Evolutionary conservation across 176 grass and related monocot species (phyloP).

Genomic region (Cenchrus americanus): DNA sequence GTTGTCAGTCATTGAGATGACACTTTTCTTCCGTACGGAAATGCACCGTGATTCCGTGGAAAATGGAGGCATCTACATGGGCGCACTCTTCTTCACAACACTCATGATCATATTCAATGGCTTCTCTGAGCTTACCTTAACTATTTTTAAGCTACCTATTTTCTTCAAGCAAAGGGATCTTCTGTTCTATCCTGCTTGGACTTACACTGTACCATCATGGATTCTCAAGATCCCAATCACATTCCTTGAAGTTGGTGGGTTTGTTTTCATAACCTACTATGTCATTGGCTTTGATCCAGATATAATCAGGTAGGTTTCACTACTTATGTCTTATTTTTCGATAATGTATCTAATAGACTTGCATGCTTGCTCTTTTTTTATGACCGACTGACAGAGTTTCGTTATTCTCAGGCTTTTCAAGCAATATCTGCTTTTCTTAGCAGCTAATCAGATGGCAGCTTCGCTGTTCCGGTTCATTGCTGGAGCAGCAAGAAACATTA

Average conservation of each 20-base stretch:
- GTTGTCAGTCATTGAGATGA: conserved; percentile 23
- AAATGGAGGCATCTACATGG: conserved; percentile 11
- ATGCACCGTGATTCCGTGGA: conserved; percentile 4
- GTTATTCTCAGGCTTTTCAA: conserved; percentile 42
- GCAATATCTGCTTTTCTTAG: conserved; percentile 46
- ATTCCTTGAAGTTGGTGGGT: conserved; percentile 16
- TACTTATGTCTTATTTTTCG: neutral
- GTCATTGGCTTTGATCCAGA: conserved; percentile 29
- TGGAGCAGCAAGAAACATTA: conserved; percentile 50
- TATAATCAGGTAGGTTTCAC: conserved; percentile 3
- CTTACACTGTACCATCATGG: conserved; percentile 27
- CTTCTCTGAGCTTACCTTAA: conserved; percentile 7
- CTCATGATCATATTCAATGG: conserved; percentile 37
- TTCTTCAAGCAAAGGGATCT: conserved; percentile 37
- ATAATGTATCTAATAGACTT: neutral
- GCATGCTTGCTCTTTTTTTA: neutral
- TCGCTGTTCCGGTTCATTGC: conserved; percentile 44
- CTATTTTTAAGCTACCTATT: conserved; percentile 19
- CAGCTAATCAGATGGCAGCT: conserved; percentile 38
- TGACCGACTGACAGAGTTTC: neutral
- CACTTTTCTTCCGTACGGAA: conserved; percentile 4
- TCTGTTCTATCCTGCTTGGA: conserved; percentile 17
- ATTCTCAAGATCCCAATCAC: conserved; percentile 34
- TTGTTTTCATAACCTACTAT: conserved; percentile 19
- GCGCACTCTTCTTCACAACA: neutral